These are phyloP conservation scores for Wilcoxina mikolae DNA, from an alignment of 495 filamentous ascomycete species.

Conservation along the genomic window DNA sequence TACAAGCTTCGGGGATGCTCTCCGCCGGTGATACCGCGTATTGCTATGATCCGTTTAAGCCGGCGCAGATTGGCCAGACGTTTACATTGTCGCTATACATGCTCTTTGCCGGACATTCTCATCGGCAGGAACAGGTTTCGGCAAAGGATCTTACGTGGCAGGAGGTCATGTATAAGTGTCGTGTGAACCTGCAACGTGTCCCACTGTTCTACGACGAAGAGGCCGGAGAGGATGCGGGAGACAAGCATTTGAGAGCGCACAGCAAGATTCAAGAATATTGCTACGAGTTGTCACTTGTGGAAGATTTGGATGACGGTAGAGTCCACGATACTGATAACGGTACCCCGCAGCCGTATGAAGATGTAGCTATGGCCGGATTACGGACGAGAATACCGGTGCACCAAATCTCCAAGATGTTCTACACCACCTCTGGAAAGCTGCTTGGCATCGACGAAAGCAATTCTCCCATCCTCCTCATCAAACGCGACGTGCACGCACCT, in stretches of 20 bases:
- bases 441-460: conserved; percentile 76
- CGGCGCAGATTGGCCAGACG: conserved; percentile 74
- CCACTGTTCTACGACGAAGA: conserved; percentile 31
- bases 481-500: conserved; percentile 62
- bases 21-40: conserved; percentile 81
- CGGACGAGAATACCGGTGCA: conserved; percentile 74
- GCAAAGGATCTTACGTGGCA: conserved; percentile 71
- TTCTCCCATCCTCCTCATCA: conserved; percentile 74
- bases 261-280: conserved; percentile 55
- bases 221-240: conserved; percentile 4
- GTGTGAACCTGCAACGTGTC: conserved; percentile 49
- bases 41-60: conserved; percentile 41
- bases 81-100: conserved; percentile 91
- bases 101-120: conserved; percentile 74
- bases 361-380: conserved; percentile 58
- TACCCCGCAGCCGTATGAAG: conserved; percentile 54
- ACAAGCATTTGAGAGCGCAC: conserved; percentile 34
- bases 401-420: conserved; percentile 91
- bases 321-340: conserved; percentile 66
- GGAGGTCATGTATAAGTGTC: conserved; percentile 90
- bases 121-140: conserved; percentile 44
- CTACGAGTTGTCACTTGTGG: conserved; percentile 78
- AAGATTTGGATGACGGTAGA: conserved; percentile 85
- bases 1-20: conserved; percentile 89
- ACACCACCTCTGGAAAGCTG: conserved; percentile 88